phyloP scores from a whole-genome alignment of 805 yeast genomes.

The Cyberlindnera euphorbiiphila region DNA sequence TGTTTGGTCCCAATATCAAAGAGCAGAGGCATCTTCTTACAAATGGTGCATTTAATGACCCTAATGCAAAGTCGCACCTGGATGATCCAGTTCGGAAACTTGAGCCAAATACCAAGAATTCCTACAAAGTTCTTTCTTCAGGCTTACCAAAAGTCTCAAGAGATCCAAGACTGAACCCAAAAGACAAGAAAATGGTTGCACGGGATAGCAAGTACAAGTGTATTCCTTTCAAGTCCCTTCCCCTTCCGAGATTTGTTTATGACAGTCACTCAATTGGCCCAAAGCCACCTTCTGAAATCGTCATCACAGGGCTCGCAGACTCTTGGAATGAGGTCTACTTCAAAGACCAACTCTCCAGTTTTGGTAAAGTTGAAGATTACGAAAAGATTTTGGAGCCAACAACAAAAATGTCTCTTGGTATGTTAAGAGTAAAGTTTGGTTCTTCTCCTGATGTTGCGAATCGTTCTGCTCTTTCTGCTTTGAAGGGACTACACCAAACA shows the following conservation, averaged over 20 bases:
- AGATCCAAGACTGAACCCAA: slow-evolving; percentile 41
- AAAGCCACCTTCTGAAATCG: slow-evolving; percentile 65
- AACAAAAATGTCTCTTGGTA: slow-evolving; percentile 76
- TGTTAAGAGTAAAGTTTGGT: slow-evolving; percentile 59
- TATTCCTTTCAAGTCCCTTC: slow-evolving; percentile 40
- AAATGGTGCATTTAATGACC: slow-evolving; percentile 13
- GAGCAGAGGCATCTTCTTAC: slow-evolving; percentile 2
- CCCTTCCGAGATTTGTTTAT: slow-evolving; percentile 36
- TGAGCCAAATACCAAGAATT: neutral
- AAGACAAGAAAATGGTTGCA: slow-evolving; percentile 4
- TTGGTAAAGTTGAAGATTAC: slow-evolving; percentile 60
- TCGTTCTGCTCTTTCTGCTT: slow-evolving; percentile 43
- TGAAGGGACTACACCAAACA: slow-evolving; percentile 36
- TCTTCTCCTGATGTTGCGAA: slow-evolving; percentile 48
- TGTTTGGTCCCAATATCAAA: neutral
- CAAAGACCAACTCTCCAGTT: slow-evolving; percentile 46
- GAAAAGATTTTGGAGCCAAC: slow-evolving; percentile 63
- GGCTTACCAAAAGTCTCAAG: slow-evolving; percentile 12
- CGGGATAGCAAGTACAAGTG: slow-evolving; percentile 35
- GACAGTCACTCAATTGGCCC: slow-evolving; percentile 75
- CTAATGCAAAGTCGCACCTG: slow-evolving; percentile 39
- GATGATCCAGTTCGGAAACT: slow-evolving; percentile 41
- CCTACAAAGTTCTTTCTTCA: neutral
- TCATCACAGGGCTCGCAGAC: slow-evolving; percentile 63
- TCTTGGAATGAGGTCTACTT: slow-evolving; percentile 43